These are phyloP conservation scores for Phialophora expanda DNA, from an alignment of 2,329 filamentous ascomycete species.

Conservation along the genomic window DNA sequence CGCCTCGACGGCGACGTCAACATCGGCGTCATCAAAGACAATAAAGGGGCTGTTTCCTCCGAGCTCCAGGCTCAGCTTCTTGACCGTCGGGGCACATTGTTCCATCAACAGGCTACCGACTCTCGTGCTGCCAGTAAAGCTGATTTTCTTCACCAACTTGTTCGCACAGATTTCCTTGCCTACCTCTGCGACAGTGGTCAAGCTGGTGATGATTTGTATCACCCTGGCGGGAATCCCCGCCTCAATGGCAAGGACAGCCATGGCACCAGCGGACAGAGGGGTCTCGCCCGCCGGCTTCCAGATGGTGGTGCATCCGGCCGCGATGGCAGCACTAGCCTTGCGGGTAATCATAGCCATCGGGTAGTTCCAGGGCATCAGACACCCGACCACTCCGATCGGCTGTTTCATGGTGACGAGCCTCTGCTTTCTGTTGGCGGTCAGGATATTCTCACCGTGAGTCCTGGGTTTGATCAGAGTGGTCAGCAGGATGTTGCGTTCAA, in stretches of 20 bases:
- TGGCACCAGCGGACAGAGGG: constrained; percentile 42
- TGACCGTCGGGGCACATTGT: constrained; percentile 44
- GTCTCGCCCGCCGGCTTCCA: constrained; percentile 47
- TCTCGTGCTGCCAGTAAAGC: constrained; percentile 43
- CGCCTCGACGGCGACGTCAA: constrained; percentile 41
- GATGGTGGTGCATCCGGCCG: constrained; percentile 47
- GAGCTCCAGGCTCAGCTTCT: constrained; percentile 51
- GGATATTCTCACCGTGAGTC: constrained; percentile 52
- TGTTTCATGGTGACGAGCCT: constrained; percentile 78
- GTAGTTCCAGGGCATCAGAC: constrained; percentile 91
- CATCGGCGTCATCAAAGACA: constrained; percentile 49
- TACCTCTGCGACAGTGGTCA: constrained; percentile 13
- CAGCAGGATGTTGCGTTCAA: too few relatives aligned
- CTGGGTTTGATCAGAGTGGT: constrained; percentile 30
- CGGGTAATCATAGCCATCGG: constrained; percentile 71
- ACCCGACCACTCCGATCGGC: constrained; percentile 79
- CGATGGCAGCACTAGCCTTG: constrained; percentile 45
- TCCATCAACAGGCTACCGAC: constrained; percentile 43
- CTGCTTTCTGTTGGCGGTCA: constrained; percentile 69
- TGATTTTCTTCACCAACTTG: constrained; percentile 38
- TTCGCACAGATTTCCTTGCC: constrained; percentile 11
- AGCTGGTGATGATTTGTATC: constrained; percentile 50
- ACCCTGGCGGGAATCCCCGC: constrained; percentile 44
- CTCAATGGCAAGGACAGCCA: constrained; percentile 42
- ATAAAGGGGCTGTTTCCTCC: constrained; percentile 52